These are phyloP conservation scores for Pseudocercospora pini-densiflorae DNA, from an alignment of 2,329 filamentous ascomycete genomes.

Conservation along the genomic window DNA sequence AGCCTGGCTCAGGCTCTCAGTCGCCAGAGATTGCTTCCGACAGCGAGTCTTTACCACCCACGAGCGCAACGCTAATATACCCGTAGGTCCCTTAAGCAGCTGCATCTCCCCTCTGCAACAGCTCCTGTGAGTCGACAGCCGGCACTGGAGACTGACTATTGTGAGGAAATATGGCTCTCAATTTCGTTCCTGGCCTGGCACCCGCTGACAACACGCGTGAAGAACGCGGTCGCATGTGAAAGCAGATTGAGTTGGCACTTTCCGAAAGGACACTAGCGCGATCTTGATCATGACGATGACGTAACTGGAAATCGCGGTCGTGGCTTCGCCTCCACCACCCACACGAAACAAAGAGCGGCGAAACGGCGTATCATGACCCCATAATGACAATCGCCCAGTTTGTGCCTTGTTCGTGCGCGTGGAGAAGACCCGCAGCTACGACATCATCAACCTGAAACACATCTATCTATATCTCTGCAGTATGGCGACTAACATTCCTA, in stretches of 20 bases:
- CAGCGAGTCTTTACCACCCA: background rate
- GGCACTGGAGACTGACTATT: too few relatives aligned
- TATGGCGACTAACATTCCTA: constrained; percentile 15
- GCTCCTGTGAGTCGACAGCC: too few relatives aligned
- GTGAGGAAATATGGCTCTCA: too few relatives aligned
- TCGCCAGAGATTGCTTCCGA: background rate
- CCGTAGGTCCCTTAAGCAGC: background rate
- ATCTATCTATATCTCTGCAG: constrained; percentile 3
- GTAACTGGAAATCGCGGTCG: background rate
- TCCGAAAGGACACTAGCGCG: background rate
- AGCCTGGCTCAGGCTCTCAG: background rate
- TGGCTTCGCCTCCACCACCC: background rate
- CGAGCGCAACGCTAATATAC: background rate
- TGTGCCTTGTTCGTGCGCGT: background rate
- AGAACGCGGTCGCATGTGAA: background rate
- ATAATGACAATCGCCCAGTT: background rate
- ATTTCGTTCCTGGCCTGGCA: too few relatives aligned
- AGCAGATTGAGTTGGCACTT: background rate
- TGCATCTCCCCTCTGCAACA: background rate
- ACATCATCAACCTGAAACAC: background rate
- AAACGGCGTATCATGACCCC: background rate
- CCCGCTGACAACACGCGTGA: too few relatives aligned
- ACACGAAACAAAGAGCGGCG: background rate
- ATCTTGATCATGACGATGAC: background rate
- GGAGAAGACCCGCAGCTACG: background rate